A percentile compares a stretch with the other conserved stretches of the same genome.
Evolutionary conservation across 345 rosid genomes (phyloP).

Genomic region (Citrus hindsii): DNA sequence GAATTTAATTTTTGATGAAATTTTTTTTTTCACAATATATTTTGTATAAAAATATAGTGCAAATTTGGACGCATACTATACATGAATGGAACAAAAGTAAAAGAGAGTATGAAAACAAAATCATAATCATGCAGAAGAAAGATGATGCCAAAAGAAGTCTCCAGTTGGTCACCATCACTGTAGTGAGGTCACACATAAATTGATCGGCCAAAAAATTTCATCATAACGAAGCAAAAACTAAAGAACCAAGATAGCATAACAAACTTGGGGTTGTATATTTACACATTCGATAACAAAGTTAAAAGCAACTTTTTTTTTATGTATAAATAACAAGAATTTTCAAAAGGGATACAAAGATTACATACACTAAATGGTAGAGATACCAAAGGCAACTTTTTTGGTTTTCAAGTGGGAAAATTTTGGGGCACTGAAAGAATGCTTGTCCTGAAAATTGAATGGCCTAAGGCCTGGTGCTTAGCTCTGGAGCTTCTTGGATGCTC

Average conservation of each 20-base stretch:
- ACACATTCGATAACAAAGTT: conserved; percentile 35
- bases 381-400: conserved; percentile 18
- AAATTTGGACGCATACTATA: neutral
- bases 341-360: conserved; percentile 25
- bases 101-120: conserved; percentile 7
- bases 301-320: conserved; percentile 19
- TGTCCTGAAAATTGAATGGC: conserved; percentile 13
- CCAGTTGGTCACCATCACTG: conserved; percentile 24
- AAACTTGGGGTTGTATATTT: conserved; percentile 27
- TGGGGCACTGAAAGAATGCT: conserved; percentile 24
- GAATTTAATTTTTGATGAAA: neutral
- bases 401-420: conserved; percentile 26
- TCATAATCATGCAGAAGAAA: neutral
- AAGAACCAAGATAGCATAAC: conserved; percentile 3
- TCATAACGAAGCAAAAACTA: neutral
- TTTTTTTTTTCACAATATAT: too few species aligned
- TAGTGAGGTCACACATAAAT: neutral
- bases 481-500: conserved; percentile 81
- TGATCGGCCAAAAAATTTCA: neutral
- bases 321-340: conserved; percentile 39
- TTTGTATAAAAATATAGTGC: neutral
- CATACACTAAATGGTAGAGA: conserved; percentile 42
- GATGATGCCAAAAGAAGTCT: conserved; percentile 16
- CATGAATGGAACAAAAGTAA: neutral
- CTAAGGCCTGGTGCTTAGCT: conserved; percentile 39